These are phyloP conservation scores for Phytophthora quininea DNA, from an alignment of 352 stramenopile genomes.

Conservation along the genomic window DNA sequence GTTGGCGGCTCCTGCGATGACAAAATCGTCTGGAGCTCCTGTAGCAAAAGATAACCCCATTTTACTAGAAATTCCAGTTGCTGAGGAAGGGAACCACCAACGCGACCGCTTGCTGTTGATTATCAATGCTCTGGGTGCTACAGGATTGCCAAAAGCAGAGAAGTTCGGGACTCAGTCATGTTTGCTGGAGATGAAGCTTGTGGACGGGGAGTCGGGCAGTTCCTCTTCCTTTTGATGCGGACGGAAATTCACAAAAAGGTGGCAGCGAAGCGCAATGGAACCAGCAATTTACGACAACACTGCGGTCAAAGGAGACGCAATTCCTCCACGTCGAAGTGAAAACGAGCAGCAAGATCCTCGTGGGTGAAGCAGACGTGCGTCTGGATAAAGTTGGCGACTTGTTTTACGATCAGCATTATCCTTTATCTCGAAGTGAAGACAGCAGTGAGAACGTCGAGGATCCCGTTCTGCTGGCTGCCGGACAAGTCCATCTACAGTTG, in stretches of 20 bases:
- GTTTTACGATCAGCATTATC: slow-evolving; percentile 72
- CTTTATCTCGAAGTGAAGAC: slow-evolving; percentile 43
- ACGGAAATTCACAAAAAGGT: slow-evolving; percentile 81
- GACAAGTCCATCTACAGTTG: slow-evolving; percentile 73
- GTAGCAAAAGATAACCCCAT: slow-evolving; percentile 29
- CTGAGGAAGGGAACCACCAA: slow-evolving; percentile 22
- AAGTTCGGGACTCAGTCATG: slow-evolving; percentile 85
- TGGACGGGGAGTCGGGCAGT: slow-evolving; percentile 17
- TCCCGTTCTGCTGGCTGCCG: slow-evolving; percentile 30
- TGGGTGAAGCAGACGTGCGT: slow-evolving; percentile 62
- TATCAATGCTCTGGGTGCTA: slow-evolving; percentile 67
- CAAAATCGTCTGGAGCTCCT: slow-evolving; percentile 28
- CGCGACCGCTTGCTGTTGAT: slow-evolving; percentile 42
- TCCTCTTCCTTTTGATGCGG: slow-evolving; percentile 42
- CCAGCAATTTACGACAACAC: slow-evolving; percentile 65
- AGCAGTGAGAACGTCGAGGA: slow-evolving; percentile 16
- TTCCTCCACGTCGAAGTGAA: slow-evolving; percentile 61
- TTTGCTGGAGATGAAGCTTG: slow-evolving; percentile 63
- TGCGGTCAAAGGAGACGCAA: slow-evolving; percentile 63
- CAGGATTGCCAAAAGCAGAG: slow-evolving; percentile 64
- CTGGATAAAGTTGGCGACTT: slow-evolving; percentile 48
- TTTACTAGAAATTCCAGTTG: slow-evolving; percentile 55
- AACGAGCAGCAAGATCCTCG: slow-evolving; percentile 67
- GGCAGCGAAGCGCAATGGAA: slow-evolving; percentile 86
- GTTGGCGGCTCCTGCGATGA: slow-evolving; percentile 27